Base-by-base conservation (phyloP, 2,329 filamentous ascomycete genomes). In the Colletotrichum endophyticum region DNA sequence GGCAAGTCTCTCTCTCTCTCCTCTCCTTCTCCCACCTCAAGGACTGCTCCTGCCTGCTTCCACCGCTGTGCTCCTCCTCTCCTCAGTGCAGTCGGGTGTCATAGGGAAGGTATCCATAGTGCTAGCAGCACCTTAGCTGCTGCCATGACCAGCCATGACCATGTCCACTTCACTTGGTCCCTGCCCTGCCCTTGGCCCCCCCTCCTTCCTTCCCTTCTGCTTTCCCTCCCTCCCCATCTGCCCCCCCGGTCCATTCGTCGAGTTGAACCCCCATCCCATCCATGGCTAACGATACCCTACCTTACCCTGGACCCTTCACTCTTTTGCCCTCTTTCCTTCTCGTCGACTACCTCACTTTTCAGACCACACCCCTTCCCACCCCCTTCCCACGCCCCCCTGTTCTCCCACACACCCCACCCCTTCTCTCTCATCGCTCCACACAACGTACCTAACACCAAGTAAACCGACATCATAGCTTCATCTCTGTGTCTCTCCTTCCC, bases 401-500 rank as follows among this genome's bases (percentile, higher is more conserved):
- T 16, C 16, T 12, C 34, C 39, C 15, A 9, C 30, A 57, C 66
- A 64, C 70, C 63, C 74, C 56, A 49, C 53, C 68, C 73, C 53
- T 61, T 66, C 57, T 25, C 57, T 59, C 57, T 59, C 66, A 69
- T 75, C 66, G 66, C 75, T 75, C 75, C 75, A 78, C 77, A 77
- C 68, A 70, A 64, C 75, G 75, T 53, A 70, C 71, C 70, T 56
- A 77, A 34, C 70, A 75, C 67, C 66, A 76, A 66, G 70, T 70
- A 72, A 72, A 76, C 70, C 77, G 75, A 78, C 77, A 78, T 78
- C 77, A 78, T 78, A 77, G 75, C 77, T 77, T 78, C 77, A 70
- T 71, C 59, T 70, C 56, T 78, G 75, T 78, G 36, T 39, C 68
- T 78, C 75, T 76, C 68, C 76, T 70, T 74, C 76, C 73, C 69